Evolutionary conservation across 768 basidiomycete genomes (phyloP), one percentile per base, ranked within the genome.

Genomic region (Gloeopeniophorella convolvens): DNA sequence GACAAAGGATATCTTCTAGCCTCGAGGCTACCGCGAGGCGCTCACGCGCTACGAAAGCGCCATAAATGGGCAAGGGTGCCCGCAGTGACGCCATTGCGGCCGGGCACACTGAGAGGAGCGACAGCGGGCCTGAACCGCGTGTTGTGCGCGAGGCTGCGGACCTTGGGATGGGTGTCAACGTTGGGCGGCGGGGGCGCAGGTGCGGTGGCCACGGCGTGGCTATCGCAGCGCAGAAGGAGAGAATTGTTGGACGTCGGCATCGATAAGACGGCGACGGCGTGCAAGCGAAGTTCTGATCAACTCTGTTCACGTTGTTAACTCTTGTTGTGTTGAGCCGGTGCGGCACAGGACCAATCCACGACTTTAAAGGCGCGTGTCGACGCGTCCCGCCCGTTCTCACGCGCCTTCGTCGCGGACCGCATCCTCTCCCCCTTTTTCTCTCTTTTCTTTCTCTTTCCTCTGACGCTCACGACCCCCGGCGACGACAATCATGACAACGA

Each of bases 11-110:
- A 41, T 41, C 13, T 27, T n/a, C 4, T 20, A 23, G 42, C 52
- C 52, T 37, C 52, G 46, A 54, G 52, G 46, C 24, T 18, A 28
- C 41, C 42, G 36, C 46, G 46, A 48, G 51, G 51, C 28, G n/a
- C n/a, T n/a, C n/a, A n/a, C n/a, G n/a, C n/a, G n/a, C n/a, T n/a
- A n/a, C n/a, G n/a, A n/a, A n/a, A n/a, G 28, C 12, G 36, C n/a
- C 2, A 21, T 20, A 9, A 16, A n/a, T 27, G 41, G 23, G 27
- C 20, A 18, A 16, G 6, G n/a, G 12, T 12, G 7, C 20, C 16
- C 16, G 1, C 12, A 3, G 11, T 42, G 23, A 37, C 13, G 36
- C 7, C 18, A 20, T 5, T 37, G 20, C 15, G 8, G 11, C 15
- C 15, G 7, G 34, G 6, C 13, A 15, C 18, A 16, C 12, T 35